These are phyloP conservation scores for Odontarrhena argentea DNA, from an alignment of 345 rosid genomes.

Conservation along the genomic window DNA sequence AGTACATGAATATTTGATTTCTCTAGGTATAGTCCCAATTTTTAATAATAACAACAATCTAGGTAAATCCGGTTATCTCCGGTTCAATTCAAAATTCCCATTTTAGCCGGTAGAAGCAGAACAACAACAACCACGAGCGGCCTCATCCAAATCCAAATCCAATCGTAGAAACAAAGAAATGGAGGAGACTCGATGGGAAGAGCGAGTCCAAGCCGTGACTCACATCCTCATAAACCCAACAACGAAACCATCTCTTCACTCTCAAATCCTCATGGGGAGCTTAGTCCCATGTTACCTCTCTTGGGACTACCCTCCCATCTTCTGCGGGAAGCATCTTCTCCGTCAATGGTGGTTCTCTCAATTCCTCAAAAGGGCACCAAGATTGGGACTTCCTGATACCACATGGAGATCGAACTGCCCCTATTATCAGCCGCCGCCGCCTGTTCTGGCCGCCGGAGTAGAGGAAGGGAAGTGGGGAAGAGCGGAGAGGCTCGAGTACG, in stretches of 20 bases:
- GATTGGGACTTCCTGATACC: constrained; percentile 57
- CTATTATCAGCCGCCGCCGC: constrained; percentile 72
- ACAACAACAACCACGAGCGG: not conserved
- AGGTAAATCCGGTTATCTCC: constrained; percentile 1
- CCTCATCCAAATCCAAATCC: constrained; percentile 12
- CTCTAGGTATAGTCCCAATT: too few species aligned
- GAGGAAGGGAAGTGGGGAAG: constrained; percentile 76
- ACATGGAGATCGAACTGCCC: constrained; percentile 86
- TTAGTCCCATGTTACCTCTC: constrained; percentile 47
- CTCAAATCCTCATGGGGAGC: constrained; percentile 39
- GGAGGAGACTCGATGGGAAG: constrained; percentile 44
- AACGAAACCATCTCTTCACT: constrained; percentile 38
- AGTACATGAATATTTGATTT: too few species aligned
- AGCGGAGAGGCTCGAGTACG: constrained; percentile 54
- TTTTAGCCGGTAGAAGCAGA: not conserved
- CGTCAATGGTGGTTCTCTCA: constrained; percentile 59
- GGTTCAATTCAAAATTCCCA: not conserved
- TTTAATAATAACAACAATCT: too few species aligned
- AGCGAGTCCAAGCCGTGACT: constrained; percentile 39
- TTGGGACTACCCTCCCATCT: constrained; percentile 79
- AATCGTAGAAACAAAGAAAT: not conserved
- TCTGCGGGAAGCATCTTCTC: constrained; percentile 46
- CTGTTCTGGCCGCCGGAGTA: constrained; percentile 60
- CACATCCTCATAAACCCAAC: constrained; percentile 43
- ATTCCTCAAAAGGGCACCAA: constrained; percentile 55